Base-by-base conservation (phyloP, 1,284 basidiomycete species). In the Moniliella sp. region DNA sequence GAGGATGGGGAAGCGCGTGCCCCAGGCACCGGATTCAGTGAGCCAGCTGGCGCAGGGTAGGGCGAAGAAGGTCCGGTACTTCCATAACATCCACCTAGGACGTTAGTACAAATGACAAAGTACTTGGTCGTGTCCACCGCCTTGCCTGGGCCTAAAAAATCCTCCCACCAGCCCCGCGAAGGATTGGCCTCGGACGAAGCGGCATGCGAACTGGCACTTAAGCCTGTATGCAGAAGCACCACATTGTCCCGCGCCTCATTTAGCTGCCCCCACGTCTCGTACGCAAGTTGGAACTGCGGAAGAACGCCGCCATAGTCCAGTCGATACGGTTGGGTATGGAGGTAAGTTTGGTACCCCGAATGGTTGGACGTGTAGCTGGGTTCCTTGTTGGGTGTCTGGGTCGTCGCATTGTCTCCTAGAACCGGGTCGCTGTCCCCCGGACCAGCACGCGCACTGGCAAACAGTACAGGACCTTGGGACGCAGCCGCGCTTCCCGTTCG, bases 231-330 rank as follows among this genome's bases (percentile, higher is more conserved):
- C 3, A 99, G 69, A 11, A 99, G 72, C 33, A 99, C 86, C 31
- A 72, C 86, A 57, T 99, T 97, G 61, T 81, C 76, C 26, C 68
- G 71, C 5, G 66, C 57, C 0, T 73, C 67, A 18, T 81, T 80
- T 34, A 97, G 73, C 1, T 70, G 72, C 2, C 88, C 88, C 91
- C 91, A 97, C 0, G 88, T 84, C 64, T 97, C 88, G 67, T 97
- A 97, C 0, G 91, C 91, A 34, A 97, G 68, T 43, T 81, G 72
- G 49, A 83, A 81, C 11, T 71, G 65, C 0, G 79, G 74, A 0
- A 97, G 67, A 1, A 74, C 65, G 0, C 68, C 60, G 0, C 73
- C 66, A 29, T 68, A 69, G 64, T 94, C 93, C 10, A 97, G 69
- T 0, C 70, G 67, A 15, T 93, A 67, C 0, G 77, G 71, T 1